phyloP scores from a whole-genome alignment of 768 basidiomycete genomes.

The Brasilioporus rufonigricans region DNA sequence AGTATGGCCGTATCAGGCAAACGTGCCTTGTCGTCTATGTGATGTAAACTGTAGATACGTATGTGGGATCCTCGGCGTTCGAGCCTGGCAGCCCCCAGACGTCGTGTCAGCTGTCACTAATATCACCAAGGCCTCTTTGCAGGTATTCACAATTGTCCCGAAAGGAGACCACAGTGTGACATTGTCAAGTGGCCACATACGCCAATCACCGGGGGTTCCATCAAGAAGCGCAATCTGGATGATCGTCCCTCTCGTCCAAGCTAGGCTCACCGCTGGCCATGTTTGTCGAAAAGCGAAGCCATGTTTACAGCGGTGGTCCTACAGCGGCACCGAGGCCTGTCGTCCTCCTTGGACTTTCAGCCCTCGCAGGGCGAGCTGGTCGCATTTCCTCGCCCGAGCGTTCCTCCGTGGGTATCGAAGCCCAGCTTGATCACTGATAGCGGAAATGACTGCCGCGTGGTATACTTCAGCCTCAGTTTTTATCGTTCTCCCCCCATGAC shows the following conservation, averaged over 20 bases:
- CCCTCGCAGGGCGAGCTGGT: neutral
- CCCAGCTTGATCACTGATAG: constrained; percentile 16
- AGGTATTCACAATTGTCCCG: neutral
- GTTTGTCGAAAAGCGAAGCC: neutral
- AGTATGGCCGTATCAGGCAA: constrained; percentile 9
- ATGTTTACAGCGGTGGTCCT: too few relatives aligned
- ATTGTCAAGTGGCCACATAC: neutral
- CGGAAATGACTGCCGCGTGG: constrained; percentile 27
- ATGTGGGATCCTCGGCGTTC: constrained; percentile 4
- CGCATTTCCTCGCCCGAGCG: neutral
- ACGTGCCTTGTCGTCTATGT: neutral
- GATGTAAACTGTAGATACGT: neutral
- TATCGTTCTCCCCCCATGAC: neutral
- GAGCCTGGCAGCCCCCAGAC: neutral
- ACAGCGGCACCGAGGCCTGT: constrained; percentile 3
- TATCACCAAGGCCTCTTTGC: too few relatives aligned
- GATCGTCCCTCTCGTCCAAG: constrained; percentile 7
- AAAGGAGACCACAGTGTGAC: neutral
- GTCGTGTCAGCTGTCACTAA: neutral
- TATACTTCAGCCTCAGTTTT: neutral
- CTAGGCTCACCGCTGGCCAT: neutral
- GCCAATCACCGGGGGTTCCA: constrained; percentile 10
- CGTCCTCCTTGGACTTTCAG: neutral
- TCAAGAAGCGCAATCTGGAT: constrained; percentile 5
- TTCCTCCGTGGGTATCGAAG: constrained; percentile 1